Evolutionary conservation across 2,329 filamentous ascomycete genomes (phyloP), one percentile per base, ranked within the genome.

Genomic region (Celoporthe dispersa): DNA sequence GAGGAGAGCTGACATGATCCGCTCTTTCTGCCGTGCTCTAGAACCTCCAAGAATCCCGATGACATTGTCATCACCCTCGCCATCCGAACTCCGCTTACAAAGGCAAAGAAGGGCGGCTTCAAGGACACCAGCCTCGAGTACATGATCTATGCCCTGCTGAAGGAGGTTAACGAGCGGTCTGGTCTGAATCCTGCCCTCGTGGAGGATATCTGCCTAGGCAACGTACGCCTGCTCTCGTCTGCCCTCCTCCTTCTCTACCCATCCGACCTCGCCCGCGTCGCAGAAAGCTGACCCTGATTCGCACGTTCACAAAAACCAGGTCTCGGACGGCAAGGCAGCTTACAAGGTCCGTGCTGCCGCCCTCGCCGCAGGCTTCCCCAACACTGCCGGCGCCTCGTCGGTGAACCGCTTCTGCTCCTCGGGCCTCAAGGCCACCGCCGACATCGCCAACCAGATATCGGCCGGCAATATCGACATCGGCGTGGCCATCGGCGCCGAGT

Each of bases 371-470:
- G 96, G 96, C 75, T 97, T 96, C 85, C 94, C 96, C 75, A 94
- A 96, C 84, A 98, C 95, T 8, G 87, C 93, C 64, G 88, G 90
- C 74, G 93, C 92, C 73, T 94, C 88, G 59, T 91, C 92, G 59
- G 87, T 97, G 70, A 98, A 98, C 86, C 92, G 96, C 72, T 98
- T 99, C 90, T 99, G 96, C 87, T 97, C 94, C 51, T 98, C 94
- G 0, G 96, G 96, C 48, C 90, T 99, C 74, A 97, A 98, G 83
- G 94, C 96, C 69, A 93, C 94, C 6, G 94, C 97, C 81, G 94
- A 98, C 78, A 97, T 99, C 75, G 94, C 96, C 65, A 91, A 96
- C 83, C 88, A 94, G 79, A 98, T 99, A 80, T 80, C 86, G 70
- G 83, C 85, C 65, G 94, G 94, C 72, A 88, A 88, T 75, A 98